These are phyloP conservation scores for Hypoxylon sp. DNA, from an alignment of 2,329 filamentous ascomycete species.

Conservation along the genomic window DNA sequence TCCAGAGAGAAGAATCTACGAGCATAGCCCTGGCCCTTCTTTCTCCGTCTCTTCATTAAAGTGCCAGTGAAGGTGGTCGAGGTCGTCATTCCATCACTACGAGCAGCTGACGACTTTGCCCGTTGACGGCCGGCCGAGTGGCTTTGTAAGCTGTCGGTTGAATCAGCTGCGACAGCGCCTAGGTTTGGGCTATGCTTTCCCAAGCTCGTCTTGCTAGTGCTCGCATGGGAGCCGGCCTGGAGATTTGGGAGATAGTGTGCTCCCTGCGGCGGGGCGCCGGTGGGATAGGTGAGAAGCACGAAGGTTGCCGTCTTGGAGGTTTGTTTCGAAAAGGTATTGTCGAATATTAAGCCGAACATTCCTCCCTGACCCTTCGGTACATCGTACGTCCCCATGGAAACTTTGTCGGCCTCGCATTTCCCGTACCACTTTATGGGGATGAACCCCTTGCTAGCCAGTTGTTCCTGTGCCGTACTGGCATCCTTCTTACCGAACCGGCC, in stretches of 20 bases:
- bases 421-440: constrained; percentile 85
- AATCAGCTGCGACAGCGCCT: constrained; percentile 63
- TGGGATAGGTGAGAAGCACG: constrained; percentile 93
- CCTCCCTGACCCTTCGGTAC: constrained; percentile 80
- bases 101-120: constrained; percentile 64
- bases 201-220: constrained; percentile 65
- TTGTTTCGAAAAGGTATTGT: constrained; percentile 98
- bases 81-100: constrained; percentile 61
- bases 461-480: constrained; percentile 69
- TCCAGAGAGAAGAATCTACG: constrained; percentile 96
- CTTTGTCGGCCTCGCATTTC: constrained; percentile 96
- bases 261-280: constrained; percentile 80
- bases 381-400: constrained; percentile 89
- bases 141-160: constrained; percentile 72
- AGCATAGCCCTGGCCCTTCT: constrained; percentile 93
- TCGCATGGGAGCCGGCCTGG: constrained; percentile 56
- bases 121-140: constrained; percentile 56
- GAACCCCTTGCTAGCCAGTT: constrained; percentile 75
- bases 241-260: constrained; percentile 76
- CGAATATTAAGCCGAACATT: constrained; percentile 96
- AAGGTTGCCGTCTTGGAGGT: constrained; percentile 95
- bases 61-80: constrained; percentile 78
- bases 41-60: constrained; percentile 89
- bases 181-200: constrained; percentile 62
- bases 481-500: constrained; percentile 68